Evolutionary conservation across 495 filamentous ascomycete genomes (phyloP), one percentile per base, ranked within the genome.

Genomic region (Penicillium ochrochloron): DNA sequence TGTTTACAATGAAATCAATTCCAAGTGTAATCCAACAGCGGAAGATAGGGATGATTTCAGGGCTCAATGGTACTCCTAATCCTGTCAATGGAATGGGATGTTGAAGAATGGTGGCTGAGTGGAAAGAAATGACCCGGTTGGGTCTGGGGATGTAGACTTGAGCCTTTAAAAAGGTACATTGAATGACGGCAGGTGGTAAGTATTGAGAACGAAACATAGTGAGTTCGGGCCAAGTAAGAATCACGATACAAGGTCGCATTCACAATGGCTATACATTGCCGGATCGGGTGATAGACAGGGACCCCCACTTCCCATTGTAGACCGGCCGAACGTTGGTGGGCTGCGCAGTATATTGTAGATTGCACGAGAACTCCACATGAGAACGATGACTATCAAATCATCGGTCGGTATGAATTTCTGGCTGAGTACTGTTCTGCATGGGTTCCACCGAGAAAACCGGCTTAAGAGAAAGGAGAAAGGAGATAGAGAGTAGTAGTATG

Each of bases 231-330:
- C 56, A 63, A 60, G 48, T 1, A 25, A 61, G 57, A 35, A 59
- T 15, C 25, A 39, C 21, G 33, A 35, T 46, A 34, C 57, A 68
- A 59, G 61, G 68, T 69, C 39, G 34, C 63, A 73, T 69, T 64
- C 41, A 33, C 31, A 33, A 52, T 61, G 58, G 50, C 59, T 63
- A 61, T 27, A 62, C 35, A 35, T 57, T 42, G 46, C 66, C 66
- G 64, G 70, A 72, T 72, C 56, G 62, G 66, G 66, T 42, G 52
- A 27, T 27, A 41, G 54, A 57, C 31, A 37, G 35, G 31, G 31
- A 6, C 31, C 31, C 31, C 31, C 31, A 33, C 31, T 33, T 33
- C 8, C 5, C 31, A 33, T 33, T 33, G 31, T 33, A 33, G 5
- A 33, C 31, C 31, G 31, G 31, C 31, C 31, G 7, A 5, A 33